These are phyloP conservation scores for Yarrowia phangngaensis DNA, from an alignment of 805 yeast species.

Conservation along the genomic window DNA sequence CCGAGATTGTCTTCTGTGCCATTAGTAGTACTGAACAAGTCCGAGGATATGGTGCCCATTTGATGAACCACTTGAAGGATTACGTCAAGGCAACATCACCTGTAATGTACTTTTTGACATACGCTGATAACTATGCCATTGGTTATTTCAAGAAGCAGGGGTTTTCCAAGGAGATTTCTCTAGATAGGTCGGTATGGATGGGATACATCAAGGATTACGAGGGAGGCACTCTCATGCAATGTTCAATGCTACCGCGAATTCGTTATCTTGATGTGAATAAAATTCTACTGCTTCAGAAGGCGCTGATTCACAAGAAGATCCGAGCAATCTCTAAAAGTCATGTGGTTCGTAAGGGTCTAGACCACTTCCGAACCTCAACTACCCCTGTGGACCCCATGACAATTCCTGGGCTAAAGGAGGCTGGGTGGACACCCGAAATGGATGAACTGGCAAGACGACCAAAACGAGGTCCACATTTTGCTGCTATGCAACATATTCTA, in stretches of 20 bases:
- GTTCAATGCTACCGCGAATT: conserved; percentile 83
- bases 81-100: conserved; percentile 86
- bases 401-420: conserved; percentile 87
- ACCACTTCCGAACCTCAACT: conserved; percentile 15
- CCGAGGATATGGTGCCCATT: conserved; percentile 96
- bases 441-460: conserved; percentile 95
- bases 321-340: conserved; percentile 74
- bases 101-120: conserved; percentile 81
- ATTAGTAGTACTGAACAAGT: conserved; percentile 97
- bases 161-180: conserved; percentile 87
- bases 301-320: conserved; percentile 83
- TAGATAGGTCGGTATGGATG: conserved; percentile 88
- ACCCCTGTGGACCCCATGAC: conserved; percentile 61
- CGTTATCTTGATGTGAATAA: conserved; percentile 87
- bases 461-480: conserved; percentile 89
- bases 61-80: conserved; percentile 96
- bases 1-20: conserved; percentile 98
- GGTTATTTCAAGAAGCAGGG: conserved; percentile 99
- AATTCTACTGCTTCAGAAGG: conserved; percentile 80
- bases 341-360: conserved; percentile 73
- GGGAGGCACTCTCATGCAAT: conserved; percentile 98
- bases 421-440: conserved; percentile 99
- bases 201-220: conserved; percentile 98
- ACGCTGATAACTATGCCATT: conserved; percentile 98
- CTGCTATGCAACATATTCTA: conserved; percentile 82